Evolutionary conservation across 2,329 filamentous ascomycete genomes (phyloP).

Genomic region (Ambrosiella beaveri): DNA sequence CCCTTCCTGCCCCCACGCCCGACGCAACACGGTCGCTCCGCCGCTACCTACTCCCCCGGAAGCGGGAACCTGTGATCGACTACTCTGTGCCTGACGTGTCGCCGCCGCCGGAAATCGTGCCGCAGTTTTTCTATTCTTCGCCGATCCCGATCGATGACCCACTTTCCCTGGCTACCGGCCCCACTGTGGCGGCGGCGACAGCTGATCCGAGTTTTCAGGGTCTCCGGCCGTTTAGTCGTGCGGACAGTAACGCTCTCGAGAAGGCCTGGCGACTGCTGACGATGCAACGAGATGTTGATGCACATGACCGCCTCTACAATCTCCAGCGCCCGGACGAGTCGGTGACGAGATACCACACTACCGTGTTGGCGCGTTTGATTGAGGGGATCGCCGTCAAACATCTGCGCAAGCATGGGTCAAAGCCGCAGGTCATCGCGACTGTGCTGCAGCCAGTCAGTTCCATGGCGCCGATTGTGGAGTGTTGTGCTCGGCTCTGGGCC

Average conservation of each 20-base stretch:
- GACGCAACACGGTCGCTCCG: not conserved
- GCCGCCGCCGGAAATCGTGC: conserved; percentile 38
- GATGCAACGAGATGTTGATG: conserved; percentile 28
- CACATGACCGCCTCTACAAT: conserved; percentile 25
- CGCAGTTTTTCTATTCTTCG: conserved; percentile 77
- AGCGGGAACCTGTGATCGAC: not conserved
- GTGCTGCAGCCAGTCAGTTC: conserved; percentile 10
- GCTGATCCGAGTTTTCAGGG: conserved; percentile 33
- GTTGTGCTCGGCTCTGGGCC: conserved; percentile 30
- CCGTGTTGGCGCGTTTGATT: conserved; percentile 25
- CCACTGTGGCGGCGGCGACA: conserved; percentile 15
- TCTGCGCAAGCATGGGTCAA: conserved; percentile 25
- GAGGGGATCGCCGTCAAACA: conserved; percentile 29
- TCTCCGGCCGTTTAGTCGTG: conserved; percentile 59
- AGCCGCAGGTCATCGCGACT: conserved; percentile 1
- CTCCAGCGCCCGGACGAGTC: not conserved
- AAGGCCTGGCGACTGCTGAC: conserved; percentile 53
- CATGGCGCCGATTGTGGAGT: conserved; percentile 23
- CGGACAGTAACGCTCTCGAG: conserved; percentile 66
- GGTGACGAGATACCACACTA: conserved; percentile 20
- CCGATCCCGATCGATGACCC: conserved; percentile 74
- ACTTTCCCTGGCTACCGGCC: conserved; percentile 45
- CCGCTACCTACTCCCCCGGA: not conserved
- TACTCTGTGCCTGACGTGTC: conserved; percentile 25
- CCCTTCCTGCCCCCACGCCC: not conserved